Evolutionary conservation across 345 rosid genomes (phyloP).

Genomic region (Geranium rotundifolium): DNA sequence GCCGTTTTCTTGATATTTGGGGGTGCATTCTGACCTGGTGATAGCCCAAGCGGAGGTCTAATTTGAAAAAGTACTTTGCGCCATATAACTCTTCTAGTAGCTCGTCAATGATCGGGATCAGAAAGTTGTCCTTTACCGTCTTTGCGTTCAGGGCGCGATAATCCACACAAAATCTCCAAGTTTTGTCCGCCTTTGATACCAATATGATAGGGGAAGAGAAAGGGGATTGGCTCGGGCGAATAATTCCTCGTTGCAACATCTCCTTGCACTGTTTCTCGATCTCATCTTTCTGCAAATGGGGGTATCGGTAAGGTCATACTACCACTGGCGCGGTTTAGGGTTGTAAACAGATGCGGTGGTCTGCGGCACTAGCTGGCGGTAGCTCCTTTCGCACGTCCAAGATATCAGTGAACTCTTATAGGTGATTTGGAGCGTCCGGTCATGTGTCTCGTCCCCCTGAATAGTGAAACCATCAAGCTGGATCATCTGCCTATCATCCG

Average conservation of each 20-base stretch:
- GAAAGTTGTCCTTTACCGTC: neutral
- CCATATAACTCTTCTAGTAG: neutral
- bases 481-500: neutral
- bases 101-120: neutral
- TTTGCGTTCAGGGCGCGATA: neutral
- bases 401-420: neutral
- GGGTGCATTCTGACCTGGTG: neutral
- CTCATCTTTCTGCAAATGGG: neutral
- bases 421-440: neutral
- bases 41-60: neutral
- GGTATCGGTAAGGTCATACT: neutral
- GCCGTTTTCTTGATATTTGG: neutral
- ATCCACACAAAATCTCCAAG: neutral
- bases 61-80: neutral
- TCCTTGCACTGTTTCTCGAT: neutral
- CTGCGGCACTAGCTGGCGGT: neutral
- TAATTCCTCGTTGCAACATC: neutral
- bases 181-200: neutral
- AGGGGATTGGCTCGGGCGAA: neutral
- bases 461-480: neutral
- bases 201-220: neutral
- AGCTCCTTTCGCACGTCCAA: neutral
- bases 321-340: neutral
- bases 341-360: neutral
- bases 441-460: neutral